Evolutionary conservation across 495 filamentous ascomycete species (phyloP).

Genomic region (Podospora tetraspora): DNA sequence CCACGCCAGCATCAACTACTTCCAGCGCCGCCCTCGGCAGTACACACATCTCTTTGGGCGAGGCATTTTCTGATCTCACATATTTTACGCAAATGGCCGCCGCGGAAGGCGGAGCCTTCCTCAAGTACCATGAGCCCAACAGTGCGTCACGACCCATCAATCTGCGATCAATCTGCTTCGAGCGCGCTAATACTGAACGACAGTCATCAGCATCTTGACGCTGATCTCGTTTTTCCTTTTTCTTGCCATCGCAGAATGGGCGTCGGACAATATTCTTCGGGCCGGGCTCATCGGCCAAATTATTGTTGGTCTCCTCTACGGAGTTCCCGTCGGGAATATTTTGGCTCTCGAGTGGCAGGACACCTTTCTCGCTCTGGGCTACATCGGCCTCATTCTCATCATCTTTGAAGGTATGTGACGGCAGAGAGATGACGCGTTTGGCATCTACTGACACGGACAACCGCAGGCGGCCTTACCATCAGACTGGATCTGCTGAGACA

Average conservation of each 20-base stretch:
- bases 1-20: not conserved
- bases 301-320: slow-evolving; percentile 65
- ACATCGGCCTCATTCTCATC: slow-evolving; percentile 67
- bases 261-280: slow-evolving; percentile 58
- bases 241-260: slow-evolving; percentile 54
- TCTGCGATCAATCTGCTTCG: no score
- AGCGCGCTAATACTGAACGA: not conserved
- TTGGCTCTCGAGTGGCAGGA: slow-evolving; percentile 50
- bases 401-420: slow-evolving; percentile 58
- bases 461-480: slow-evolving; percentile 59
- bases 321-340: slow-evolving; percentile 50
- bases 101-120: slow-evolving; percentile 16
- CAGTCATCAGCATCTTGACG: slow-evolving; percentile 47
- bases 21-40: not conserved
- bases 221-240: slow-evolving; percentile 60
- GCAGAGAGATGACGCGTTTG: not conserved
- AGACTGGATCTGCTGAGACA: slow-evolving; percentile 52
- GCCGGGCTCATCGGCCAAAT: slow-evolving; percentile 74
- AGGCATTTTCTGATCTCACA: not conserved
- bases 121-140: slow-evolving; percentile 24
- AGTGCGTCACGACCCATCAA: slow-evolving; percentile 1
- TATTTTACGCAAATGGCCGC: not conserved
- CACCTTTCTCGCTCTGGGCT: slow-evolving; percentile 63
- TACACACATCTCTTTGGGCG: not conserved
- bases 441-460: not conserved